These are phyloP conservation scores for Globisporangium nagaii DNA, from an alignment of 352 stramenopile species.

Conservation along the genomic window DNA sequence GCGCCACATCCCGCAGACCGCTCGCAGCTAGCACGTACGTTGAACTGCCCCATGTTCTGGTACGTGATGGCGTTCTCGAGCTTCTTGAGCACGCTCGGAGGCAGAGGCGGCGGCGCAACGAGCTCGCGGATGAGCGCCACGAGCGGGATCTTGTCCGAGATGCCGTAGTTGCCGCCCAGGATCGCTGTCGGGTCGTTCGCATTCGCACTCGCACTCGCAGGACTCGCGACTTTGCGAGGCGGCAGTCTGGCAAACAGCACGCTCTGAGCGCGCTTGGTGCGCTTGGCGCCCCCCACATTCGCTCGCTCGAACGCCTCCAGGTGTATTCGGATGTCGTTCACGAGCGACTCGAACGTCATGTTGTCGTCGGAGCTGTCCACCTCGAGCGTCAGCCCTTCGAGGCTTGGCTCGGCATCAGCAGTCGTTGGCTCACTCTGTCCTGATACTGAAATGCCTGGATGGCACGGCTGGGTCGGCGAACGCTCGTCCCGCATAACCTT, in stretches of 20 bases:
- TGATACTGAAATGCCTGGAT: no score
- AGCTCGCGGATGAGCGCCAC: conserved; percentile 60
- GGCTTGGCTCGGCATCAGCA: not conserved
- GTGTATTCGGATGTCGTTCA: conserved; percentile 25
- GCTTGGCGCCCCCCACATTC: conserved; percentile 3
- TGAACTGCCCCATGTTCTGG: conserved; percentile 57
- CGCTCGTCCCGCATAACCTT: conserved; percentile 16
- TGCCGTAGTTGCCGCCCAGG: not conserved
- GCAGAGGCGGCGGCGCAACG: conserved; percentile 35
- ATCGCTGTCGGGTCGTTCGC: not conserved
- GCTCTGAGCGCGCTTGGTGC: conserved; percentile 18
- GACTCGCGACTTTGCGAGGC: conserved; percentile 14
- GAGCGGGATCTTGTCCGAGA: conserved; percentile 22
- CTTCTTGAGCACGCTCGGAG: conserved; percentile 30
- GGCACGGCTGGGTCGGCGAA: not conserved
- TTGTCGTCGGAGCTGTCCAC: conserved; percentile 9
- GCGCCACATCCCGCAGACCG: not conserved
- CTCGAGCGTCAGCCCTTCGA: conserved; percentile 10
- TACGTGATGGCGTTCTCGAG: conserved; percentile 56
- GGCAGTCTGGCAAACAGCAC: conserved; percentile 30
- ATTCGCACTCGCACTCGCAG: not conserved
- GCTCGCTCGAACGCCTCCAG: conserved; percentile 18
- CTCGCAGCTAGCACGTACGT: conserved; percentile 25
- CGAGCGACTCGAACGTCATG: conserved; percentile 13
- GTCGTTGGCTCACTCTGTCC: no score